phyloP scores from a whole-genome alignment of 306 rosid species.

The Oemleria cerasiformis region DNA sequence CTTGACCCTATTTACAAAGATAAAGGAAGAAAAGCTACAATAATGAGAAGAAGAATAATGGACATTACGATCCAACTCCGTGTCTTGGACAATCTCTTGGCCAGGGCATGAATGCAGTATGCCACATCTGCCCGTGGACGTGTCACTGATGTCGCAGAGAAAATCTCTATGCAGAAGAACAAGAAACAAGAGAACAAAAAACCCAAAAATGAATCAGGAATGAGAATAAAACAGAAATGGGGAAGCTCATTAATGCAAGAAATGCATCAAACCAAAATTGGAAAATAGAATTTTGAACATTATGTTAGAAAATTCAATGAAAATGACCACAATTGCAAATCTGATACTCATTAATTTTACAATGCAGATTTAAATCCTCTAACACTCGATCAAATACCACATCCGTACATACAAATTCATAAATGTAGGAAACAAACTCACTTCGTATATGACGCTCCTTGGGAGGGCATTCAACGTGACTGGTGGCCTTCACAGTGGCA shows the following conservation, averaged over 20 bases:
- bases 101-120: conserved; percentile 73
- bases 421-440: conserved; percentile 33
- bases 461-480: conserved; percentile 86
- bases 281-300: neutral
- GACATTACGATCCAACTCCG: conserved; percentile 72
- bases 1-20: neutral
- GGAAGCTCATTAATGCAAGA: neutral
- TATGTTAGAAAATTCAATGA: neutral
- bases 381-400: neutral
- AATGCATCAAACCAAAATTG: neutral
- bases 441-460: conserved; percentile 94
- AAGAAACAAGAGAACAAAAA: neutral
- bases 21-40: neutral
- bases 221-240: neutral
- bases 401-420: neutral
- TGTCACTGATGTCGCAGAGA: conserved; percentile 66
- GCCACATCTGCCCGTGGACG: conserved; percentile 90
- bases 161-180: conserved; percentile 45
- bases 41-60: neutral
- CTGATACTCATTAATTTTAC: neutral
- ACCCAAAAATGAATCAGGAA: neutral
- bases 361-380: neutral
- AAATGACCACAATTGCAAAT: neutral
- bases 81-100: conserved; percentile 81
- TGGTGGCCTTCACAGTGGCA: conserved; percentile 90